A percentile compares a stretch with the other conserved stretches of the same genome.
Conservation (phyloP, 352 stramenopile genomes). For the Pythium brachiatum region DNA sequence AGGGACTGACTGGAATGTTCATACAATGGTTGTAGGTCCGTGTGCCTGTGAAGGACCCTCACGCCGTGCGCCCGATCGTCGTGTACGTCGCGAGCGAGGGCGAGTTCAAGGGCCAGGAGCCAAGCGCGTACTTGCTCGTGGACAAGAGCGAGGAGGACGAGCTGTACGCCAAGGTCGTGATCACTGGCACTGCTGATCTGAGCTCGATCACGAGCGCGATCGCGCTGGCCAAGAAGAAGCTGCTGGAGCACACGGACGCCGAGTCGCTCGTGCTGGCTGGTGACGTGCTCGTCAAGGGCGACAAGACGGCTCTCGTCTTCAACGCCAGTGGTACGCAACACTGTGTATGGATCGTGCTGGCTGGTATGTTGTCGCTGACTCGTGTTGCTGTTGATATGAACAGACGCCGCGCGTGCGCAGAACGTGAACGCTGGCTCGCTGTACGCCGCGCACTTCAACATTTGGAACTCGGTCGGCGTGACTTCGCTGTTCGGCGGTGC, state of each 20-base stretch:
- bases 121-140: conserved; percentile 54
- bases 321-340: conserved; percentile 43
- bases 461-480: conserved; percentile 65
- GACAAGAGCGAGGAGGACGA: conserved; percentile 64
- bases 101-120: conserved; percentile 59
- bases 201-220: conserved; percentile 52
- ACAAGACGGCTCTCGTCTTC: conserved; percentile 71
- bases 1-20: not conserved
- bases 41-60: conserved; percentile 59
- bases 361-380: not conserved
- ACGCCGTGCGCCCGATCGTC: conserved; percentile 74
- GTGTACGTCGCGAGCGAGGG: conserved; percentile 65
- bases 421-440: conserved; percentile 59
- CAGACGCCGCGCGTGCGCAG: conserved; percentile 47
- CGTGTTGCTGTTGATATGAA: not conserved
- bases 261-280: conserved; percentile 53
- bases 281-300: conserved; percentile 58
- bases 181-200: conserved; percentile 56
- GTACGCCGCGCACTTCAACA: conserved; percentile 67
- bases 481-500: conserved; percentile 73
- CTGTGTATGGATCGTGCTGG: not conserved
- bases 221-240: conserved; percentile 71
- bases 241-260: conserved; percentile 48
- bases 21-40: conserved; percentile 26
- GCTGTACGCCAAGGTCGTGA: conserved; percentile 69